Conservation (phyloP, 352 stramenopile genomes). For the Phytophthora palmivora region DNA sequence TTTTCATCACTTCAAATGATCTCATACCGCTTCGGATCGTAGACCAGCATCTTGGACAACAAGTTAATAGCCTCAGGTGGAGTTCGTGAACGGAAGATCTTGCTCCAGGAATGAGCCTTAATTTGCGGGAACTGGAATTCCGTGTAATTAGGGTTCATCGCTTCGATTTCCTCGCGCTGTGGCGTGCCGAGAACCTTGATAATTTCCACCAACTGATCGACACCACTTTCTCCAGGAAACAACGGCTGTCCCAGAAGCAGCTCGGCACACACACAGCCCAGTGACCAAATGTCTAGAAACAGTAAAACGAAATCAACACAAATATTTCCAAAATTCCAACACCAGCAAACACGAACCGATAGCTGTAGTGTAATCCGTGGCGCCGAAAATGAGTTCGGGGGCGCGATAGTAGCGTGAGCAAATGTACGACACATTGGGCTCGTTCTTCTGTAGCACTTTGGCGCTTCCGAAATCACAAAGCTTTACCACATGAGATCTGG, state of each 20-base stretch:
- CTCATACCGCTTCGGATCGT: conserved; percentile 93
- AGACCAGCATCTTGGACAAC: conserved; percentile 97
- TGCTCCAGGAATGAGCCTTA: conserved; percentile 97
- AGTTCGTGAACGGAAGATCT: conserved; percentile 96
- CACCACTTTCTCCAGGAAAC: conserved; percentile 98
- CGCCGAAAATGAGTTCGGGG: conserved; percentile 99
- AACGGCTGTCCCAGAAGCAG: conserved; percentile 97
- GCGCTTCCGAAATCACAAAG: conserved; percentile 99
- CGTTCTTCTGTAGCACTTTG: conserved; percentile 95
- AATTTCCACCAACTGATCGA: conserved; percentile 99
- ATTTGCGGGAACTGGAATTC: conserved; percentile 99
- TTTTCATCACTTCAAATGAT: background rate
- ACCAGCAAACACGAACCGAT: conserved; percentile 78
- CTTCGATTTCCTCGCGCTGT: conserved; percentile 97
- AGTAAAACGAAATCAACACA: conserved; percentile 2
- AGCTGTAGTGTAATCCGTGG: conserved; percentile 99
- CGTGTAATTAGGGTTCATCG: conserved; percentile 99
- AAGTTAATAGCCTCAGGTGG: conserved; percentile 97
- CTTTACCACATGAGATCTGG: conserved; percentile 97
- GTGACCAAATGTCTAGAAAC: conserved; percentile 93
- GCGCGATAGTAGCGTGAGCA: conserved; percentile 99
- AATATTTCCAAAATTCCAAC: background rate
- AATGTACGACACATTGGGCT: conserved; percentile 99
- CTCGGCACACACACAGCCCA: conserved; percentile 98
- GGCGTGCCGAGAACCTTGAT: conserved; percentile 99